A percentile compares a stretch with the other conserved stretches of the same genome.
Evolutionary conservation across 2,329 filamentous ascomycete species (phyloP).

Genomic region (Byssochlamys sp.): DNA sequence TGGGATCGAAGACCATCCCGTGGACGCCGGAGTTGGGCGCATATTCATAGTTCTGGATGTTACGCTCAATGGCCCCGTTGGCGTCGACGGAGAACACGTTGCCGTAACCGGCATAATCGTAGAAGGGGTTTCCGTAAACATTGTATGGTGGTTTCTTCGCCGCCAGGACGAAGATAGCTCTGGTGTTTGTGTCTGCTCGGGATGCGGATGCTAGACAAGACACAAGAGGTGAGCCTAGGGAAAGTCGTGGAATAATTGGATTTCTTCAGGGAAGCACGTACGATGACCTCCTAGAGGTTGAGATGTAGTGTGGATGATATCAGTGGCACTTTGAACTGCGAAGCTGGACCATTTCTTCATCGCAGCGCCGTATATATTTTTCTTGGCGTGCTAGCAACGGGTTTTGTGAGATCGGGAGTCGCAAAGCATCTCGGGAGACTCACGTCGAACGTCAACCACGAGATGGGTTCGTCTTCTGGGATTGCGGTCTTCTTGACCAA

Average conservation of each 20-base stretch:
- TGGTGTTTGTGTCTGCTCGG: constrained; percentile 64
- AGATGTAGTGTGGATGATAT: constrained; percentile 66
- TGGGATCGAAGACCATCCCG: constrained; percentile 40
- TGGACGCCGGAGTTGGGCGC: constrained; percentile 38
- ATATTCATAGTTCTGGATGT: constrained; percentile 40
- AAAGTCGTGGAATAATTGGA: background rate
- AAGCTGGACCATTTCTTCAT: constrained; percentile 93
- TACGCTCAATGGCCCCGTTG: constrained; percentile 31
- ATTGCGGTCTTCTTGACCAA: constrained; percentile 74
- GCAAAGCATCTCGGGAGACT: constrained; percentile 22
- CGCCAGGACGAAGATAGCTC: constrained; percentile 79
- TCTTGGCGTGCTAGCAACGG: constrained; percentile 57
- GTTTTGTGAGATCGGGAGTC: constrained; percentile 1
- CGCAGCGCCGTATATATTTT: constrained; percentile 76
- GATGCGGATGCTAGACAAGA: constrained; percentile 52
- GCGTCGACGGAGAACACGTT: constrained; percentile 51
- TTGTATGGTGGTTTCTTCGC: constrained; percentile 66
- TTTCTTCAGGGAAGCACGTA: constrained; percentile 33
- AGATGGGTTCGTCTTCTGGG: constrained; percentile 74
- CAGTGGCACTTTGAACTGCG: constrained; percentile 61
- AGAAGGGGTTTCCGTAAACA: constrained; percentile 86
- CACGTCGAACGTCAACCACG: constrained; percentile 87
- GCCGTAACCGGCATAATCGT: constrained; percentile 71
- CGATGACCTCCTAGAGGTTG: constrained; percentile 67
- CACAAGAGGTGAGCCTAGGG: background rate